Evolutionary conservation across 805 yeast species (phyloP), one percentile per base, ranked within the genome.

Genomic region (Yamadazyma insecticola): DNA sequence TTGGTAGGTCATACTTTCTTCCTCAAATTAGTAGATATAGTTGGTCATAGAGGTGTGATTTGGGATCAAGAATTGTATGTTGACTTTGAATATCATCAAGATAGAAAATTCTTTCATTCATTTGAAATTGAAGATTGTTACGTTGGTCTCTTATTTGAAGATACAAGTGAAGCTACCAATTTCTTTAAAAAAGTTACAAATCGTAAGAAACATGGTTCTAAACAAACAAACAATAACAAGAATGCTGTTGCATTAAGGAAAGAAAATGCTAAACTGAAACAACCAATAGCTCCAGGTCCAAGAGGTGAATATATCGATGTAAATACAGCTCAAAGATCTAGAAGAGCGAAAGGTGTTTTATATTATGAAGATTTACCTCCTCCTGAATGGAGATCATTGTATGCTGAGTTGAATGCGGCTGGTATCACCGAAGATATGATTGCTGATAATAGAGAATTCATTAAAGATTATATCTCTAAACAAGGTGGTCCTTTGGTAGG

Each of bases 61-160:
- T 92, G 98, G 98, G 98, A 92, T 56, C 98, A 92, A 57, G 98
- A 92, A 57, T 59, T 92, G 29, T 90, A 85, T 48, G 79, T 86
- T 9, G 81, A 85, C 47, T 88, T 92, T 55, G 80, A 81, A 45
- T 92, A 92, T 58, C 76, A 84, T 50, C 97, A 92, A 57, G 98
- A 92, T 56, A 74, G 98, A 19, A 78, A 95, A 23, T 92, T 86
- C 58, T 92, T 92, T 70, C 97, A 92, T 55, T 71, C 94, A 5
- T 92, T 92, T 60, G 98, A 92, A 62, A 66, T 87, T 27, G 97
- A 92, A 46, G 94, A 85, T 14, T 89, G 96, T 52, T 70, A 69
- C 31, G 88, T 78, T 8, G 98, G 97, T 0, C 65, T 92, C 14
- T 59, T 92, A 30, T 92, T 92, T 55, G 96, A 88, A 44, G 96